A percentile compares a stretch with the other conserved stretches of the same genome.
These are phyloP conservation scores for Talaromyces sp. DNA, from an alignment of 2,329 filamentous ascomycete genomes.

Conservation along the genomic window DNA sequence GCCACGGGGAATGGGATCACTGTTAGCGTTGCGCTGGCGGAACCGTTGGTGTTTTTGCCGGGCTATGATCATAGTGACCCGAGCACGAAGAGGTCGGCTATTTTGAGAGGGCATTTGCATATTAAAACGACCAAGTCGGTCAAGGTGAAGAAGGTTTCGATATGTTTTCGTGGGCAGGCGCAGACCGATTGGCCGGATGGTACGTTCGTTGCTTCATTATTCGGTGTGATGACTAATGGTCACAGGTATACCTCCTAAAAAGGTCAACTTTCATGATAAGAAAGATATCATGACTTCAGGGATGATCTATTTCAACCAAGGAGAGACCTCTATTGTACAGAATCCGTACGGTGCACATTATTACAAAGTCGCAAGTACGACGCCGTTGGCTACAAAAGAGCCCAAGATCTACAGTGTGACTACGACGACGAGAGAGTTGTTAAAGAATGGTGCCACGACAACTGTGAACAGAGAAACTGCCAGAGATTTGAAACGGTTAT, in stretches of 20 bases:
- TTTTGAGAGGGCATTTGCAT: slow-evolving; percentile 80
- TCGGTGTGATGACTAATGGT: not conserved
- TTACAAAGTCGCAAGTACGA: slow-evolving; percentile 53
- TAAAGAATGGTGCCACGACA: slow-evolving; percentile 39
- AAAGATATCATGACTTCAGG: slow-evolving; percentile 83
- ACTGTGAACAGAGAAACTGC: slow-evolving; percentile 45
- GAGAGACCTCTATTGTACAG: slow-evolving; percentile 49
- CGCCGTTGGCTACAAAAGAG: slow-evolving; percentile 33
- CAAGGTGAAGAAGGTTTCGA: slow-evolving; percentile 86
- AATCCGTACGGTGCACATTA: slow-evolving; percentile 63
- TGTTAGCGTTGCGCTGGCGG: slow-evolving; percentile 48
- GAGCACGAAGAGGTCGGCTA: slow-evolving; percentile 68
- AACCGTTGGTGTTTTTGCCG: slow-evolving; percentile 51
- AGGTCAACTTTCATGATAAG: slow-evolving; percentile 78
- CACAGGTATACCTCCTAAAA: slow-evolving; percentile 77
- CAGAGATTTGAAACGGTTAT: slow-evolving; percentile 64
- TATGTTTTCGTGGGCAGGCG: slow-evolving; percentile 81
- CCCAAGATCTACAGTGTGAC: slow-evolving; percentile 26
- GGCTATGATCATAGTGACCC: slow-evolving; percentile 50
- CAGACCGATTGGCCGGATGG: slow-evolving; percentile 95
- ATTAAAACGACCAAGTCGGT: slow-evolving; percentile 81
- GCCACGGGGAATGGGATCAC: slow-evolving; percentile 51
- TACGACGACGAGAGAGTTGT: slow-evolving; percentile 36
- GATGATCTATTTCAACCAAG: slow-evolving; percentile 84
- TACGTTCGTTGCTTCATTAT: slow-evolving; percentile 28